These are phyloP conservation scores for Ustilago esculenta DNA, from an alignment of 1,284 basidiomycete genomes.

Conservation along the genomic window DNA sequence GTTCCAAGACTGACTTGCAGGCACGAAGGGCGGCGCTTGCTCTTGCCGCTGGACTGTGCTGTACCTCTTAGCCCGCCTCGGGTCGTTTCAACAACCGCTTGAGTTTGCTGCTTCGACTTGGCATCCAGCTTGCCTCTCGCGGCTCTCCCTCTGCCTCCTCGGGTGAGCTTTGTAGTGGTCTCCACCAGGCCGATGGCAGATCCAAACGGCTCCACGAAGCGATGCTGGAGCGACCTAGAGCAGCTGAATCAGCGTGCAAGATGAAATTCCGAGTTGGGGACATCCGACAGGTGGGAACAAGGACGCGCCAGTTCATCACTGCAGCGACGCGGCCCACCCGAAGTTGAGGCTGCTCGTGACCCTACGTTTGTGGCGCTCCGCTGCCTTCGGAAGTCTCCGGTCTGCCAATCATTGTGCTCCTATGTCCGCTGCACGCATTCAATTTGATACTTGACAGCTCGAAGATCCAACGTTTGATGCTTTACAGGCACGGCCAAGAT, in stretches of 20 bases:
- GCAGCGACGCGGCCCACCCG: conserved; percentile 1
- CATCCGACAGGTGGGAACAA: too few relatives aligned
- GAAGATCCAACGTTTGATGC: neutral
- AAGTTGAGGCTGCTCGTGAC: conserved; percentile 15
- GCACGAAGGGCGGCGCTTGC: too few relatives aligned
- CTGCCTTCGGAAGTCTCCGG: conserved; percentile 25
- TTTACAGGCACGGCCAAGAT: neutral
- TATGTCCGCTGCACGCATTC: conserved; percentile 15
- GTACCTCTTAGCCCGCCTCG: too few relatives aligned
- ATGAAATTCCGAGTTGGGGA: too few relatives aligned
- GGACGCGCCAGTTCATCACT: neutral
- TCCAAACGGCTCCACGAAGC: neutral
- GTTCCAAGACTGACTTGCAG: too few relatives aligned
- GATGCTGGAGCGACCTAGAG: conserved; percentile 14
- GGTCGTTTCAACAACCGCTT: too few relatives aligned
- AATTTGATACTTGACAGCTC: conserved; percentile 13
- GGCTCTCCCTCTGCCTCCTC: too few relatives aligned
- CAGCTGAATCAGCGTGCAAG: neutral
- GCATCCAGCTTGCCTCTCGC: too few relatives aligned
- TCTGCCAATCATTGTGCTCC: conserved; percentile 16
- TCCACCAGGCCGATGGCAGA: too few relatives aligned
- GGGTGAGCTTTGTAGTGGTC: too few relatives aligned
- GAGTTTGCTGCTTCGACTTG: too few relatives aligned
- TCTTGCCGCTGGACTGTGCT: too few relatives aligned
- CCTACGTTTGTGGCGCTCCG: neutral